Conservation (phyloP, 73 alveolate genomes). For the Paramecium sonneborni region DNA sequence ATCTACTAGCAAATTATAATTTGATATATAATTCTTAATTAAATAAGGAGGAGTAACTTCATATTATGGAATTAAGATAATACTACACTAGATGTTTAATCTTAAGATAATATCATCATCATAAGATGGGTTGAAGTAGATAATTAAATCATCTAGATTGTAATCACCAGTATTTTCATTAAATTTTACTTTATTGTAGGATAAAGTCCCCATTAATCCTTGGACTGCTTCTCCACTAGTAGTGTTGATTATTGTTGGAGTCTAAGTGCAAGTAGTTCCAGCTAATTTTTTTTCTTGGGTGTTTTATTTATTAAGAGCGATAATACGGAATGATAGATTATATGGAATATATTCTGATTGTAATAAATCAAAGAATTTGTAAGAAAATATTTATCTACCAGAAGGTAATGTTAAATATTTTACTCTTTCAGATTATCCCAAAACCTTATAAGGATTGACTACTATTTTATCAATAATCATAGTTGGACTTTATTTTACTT, state of each 20-base stretch:
- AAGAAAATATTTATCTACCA: neutral
- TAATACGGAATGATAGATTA: neutral
- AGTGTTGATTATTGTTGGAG: neutral
- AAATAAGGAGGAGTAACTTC: neutral
- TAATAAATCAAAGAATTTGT: neutral
- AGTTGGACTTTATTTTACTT: neutral
- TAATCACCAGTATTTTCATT: neutral
- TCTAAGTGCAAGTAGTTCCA: neutral
- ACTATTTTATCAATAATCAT: neutral
- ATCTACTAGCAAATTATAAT: neutral
- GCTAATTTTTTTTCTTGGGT: neutral
- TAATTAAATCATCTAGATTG: neutral
- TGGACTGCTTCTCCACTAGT: neutral
- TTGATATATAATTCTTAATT: neutral
- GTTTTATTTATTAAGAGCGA: neutral
- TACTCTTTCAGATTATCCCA: neutral
- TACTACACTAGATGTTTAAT: neutral
- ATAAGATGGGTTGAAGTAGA: neutral
- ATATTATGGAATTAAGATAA: neutral
- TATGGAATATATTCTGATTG: neutral
- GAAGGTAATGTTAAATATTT: neutral
- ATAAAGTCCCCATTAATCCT: neutral
- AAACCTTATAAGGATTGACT: neutral
- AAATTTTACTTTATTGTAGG: neutral
- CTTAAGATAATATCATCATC: neutral